Evolutionary conservation across 768 basidiomycete genomes (phyloP).

Genomic region (Leccinum variicolor): DNA sequence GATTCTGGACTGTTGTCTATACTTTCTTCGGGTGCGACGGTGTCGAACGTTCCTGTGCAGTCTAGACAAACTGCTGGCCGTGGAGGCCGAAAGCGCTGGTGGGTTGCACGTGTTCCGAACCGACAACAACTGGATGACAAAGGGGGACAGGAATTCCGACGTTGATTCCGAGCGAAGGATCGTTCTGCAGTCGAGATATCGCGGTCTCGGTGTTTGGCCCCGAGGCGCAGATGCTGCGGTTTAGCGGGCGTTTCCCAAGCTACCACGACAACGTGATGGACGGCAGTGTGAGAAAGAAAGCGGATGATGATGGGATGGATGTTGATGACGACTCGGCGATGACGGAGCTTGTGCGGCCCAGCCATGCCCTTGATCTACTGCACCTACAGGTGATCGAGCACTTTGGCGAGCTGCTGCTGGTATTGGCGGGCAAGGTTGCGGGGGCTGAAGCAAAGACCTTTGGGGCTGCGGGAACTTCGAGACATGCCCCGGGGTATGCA

Average conservation of each 20-base stretch:
- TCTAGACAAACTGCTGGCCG: slow-evolving; percentile 64
- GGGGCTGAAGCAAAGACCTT: slow-evolving; percentile 25
- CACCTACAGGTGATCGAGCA: slow-evolving; percentile 69
- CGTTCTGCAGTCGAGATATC: slow-evolving; percentile 50
- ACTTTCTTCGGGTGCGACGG: slow-evolving; percentile 42
- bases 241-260: slow-evolving; percentile 38
- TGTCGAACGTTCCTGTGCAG: slow-evolving; percentile 61
- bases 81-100: slow-evolving; percentile 49
- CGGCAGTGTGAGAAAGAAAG: slow-evolving; percentile 14
- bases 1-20: slow-evolving; percentile 74
- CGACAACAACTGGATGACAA: slow-evolving; percentile 13
- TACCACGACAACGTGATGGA: slow-evolving; percentile 32
- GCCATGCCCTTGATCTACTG: slow-evolving; percentile 60
- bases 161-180: slow-evolving; percentile 34
- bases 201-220: slow-evolving; percentile 44
- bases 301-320: slow-evolving; percentile 52
- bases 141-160: slow-evolving; percentile 17
- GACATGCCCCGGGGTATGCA: slow-evolving; percentile 54
- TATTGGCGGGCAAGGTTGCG: slow-evolving; percentile 51
- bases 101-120: slow-evolving; percentile 15
- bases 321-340: slow-evolving; percentile 52
- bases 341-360: slow-evolving; percentile 39
- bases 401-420: slow-evolving; percentile 58
- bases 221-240: slow-evolving; percentile 35
- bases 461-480: slow-evolving; percentile 38